Evolutionary conservation across 1,284 basidiomycete species (phyloP), one percentile per base, ranked within the genome.

Genomic region (Paramarasmius palmivorus): DNA sequence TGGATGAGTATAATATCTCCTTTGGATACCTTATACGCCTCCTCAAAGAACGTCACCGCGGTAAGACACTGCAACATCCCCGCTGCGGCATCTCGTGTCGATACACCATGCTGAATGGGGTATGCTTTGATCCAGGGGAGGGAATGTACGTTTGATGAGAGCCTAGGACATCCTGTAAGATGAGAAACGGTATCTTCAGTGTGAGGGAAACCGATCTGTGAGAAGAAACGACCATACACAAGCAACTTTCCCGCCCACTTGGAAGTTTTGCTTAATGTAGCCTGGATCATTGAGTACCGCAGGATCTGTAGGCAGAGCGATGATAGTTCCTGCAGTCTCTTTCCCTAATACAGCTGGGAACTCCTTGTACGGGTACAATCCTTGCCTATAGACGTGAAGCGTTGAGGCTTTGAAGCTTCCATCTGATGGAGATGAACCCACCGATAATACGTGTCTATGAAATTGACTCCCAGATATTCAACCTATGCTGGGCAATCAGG

Each of bases 381-480:
- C 88, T 59, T 75, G 69, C 50, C 83, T 86, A 57, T 20, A 50
- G 32, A 17, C 20, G 36, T 15, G 56, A 19, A 8, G 23, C 14
- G 17, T 26, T 20, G 12, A 34, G 26, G 35, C 15, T 37, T n/a
- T 57, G 49, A 50, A 23, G 2, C 49, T 45, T 50, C 7, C 35
- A 45, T 25, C 17, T 20, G 32, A 17, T 19, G 45, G 32, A 22
- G 49, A 19, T 26, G 14, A 23, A 49, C 38, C 23, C 60, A 79
- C 85, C 85, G 74, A 64, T 78, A 79, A 68, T 92, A 92, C 3
- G 88, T 92, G 69, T 95, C 93, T 65, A 95, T 92, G 68, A 89
- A 94, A 71, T 95, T 95, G 58, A 94, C 80, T n/a, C 93, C 93
- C 4, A 76, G 72, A 62, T 84, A 89, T 60, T 86, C 76, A 17